Conservation (phyloP, 108 stramenopile genomes). For the Skeletonema costatum region DNA sequence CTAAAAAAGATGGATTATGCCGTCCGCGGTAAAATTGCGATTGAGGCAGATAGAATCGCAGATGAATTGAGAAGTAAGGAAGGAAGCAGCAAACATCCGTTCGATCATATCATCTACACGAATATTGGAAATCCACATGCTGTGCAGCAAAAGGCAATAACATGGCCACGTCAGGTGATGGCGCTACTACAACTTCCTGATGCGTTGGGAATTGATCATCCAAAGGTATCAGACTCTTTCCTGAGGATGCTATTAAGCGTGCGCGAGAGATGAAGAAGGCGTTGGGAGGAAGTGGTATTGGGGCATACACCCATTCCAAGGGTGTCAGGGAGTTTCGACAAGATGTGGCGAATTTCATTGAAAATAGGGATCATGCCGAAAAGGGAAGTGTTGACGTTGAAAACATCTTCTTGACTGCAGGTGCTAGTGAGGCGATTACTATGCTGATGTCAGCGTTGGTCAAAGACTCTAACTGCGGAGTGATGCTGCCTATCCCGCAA, state of each 20-base stretch:
- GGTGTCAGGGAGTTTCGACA: conserved; percentile 68
- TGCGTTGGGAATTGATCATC: conserved; percentile 72
- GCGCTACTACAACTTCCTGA: conserved; percentile 78
- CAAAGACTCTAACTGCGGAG: conserved; percentile 64
- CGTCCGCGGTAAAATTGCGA: conserved; percentile 85
- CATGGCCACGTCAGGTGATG: conserved; percentile 90
- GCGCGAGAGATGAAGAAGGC: conserved; percentile 63
- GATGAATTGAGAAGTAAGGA: conserved; percentile 42
- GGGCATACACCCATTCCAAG: conserved; percentile 87
- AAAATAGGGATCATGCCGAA: conserved; percentile 69
- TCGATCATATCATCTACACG: conserved; percentile 91
- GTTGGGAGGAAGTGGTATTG: conserved; percentile 68
- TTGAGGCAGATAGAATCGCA: conserved; percentile 78
- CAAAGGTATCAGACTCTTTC: conserved; percentile 59
- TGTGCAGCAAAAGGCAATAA: conserved; percentile 88
- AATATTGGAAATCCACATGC: conserved; percentile 98
- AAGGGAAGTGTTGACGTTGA: conserved; percentile 71
- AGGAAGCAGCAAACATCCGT: conserved; percentile 46
- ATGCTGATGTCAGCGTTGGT: conserved; percentile 80
- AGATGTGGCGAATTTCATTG: conserved; percentile 88
- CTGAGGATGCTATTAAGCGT: conserved; percentile 68
- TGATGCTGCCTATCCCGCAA: conserved; percentile 97
- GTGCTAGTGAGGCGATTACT: conserved; percentile 88
- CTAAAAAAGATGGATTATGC: conserved; percentile 87
- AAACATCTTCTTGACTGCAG: conserved; percentile 93